Evolutionary conservation across 345 rosid genomes (phyloP), one percentile per base, ranked within the genome.

Genomic region (Passiflora organensis): DNA sequence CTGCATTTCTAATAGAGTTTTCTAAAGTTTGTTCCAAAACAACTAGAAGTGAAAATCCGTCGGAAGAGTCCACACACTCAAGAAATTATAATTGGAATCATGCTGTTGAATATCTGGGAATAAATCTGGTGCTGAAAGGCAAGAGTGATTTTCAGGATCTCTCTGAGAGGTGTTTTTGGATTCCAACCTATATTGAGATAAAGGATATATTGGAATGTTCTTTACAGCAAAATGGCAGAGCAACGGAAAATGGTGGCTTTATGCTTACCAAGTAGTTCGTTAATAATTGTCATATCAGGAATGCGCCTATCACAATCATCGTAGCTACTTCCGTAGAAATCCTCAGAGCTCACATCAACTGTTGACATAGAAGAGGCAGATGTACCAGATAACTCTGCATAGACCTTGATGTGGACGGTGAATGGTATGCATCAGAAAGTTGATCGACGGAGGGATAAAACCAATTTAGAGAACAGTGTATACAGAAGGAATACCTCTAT

Each of bases 291-390:
- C 98, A 91, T 91, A 81, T 91, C 95, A 24, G 97, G 91, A 71
- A 91, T 84, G 76, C 99, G 84, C 80, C 84, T 91, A 76, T 91
- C 99, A 37, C 99, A 88, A 46, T 91, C 96, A 45, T 91, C 96
- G 36, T 93, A 91, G 45, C 96, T 91, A 65, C 80, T 91, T 0
- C 96, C 98, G 48, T 88, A 91, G 60, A 91, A 93, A 53, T 82
- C 95, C 60, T 93, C 83, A 10, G 97, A 90, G 80, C 91, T 87
- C 19, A 90, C 73, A 63, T 90, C 97, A 41, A 90, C 53, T 0
- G 96, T 87, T n/a, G 96, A 95, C 16, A 21, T 42, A 48, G 85
- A 89, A 28, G 81, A 53, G 22, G 83, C n/a, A 48, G 77, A 68
- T 52, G 85, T 91, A 34, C 83, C 91, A 50, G 85, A 80, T 24